phyloP scores from a whole-genome alignment of 305 asterid species.

The Striga hermonthica region DNA sequence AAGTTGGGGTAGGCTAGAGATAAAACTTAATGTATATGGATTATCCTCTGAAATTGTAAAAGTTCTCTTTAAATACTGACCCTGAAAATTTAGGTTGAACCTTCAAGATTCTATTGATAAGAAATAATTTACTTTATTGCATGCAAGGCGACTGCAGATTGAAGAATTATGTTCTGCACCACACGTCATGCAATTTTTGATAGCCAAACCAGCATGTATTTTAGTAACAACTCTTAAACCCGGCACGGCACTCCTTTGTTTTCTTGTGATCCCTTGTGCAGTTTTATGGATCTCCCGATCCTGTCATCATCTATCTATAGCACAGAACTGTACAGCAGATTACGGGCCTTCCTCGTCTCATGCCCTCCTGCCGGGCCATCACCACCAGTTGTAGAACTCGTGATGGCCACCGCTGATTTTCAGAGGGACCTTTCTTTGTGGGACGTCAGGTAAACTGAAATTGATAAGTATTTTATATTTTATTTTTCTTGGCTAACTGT shows the following conservation, averaged over 20 bases:
- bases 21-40: too few species aligned
- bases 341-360: slow-evolving; percentile 72
- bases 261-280: slow-evolving; percentile 35
- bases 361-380: slow-evolving; percentile 86
- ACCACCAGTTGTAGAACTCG: slow-evolving; percentile 69
- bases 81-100: too few species aligned
- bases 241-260: slow-evolving; percentile 24
- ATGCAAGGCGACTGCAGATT: not conserved
- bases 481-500: not conserved
- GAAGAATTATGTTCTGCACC: not conserved
- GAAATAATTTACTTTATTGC: not conserved
- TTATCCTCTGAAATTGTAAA: too few species aligned
- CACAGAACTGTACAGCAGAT: slow-evolving; percentile 69
- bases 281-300: slow-evolving; percentile 91
- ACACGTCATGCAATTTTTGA: too few species aligned
- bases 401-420: slow-evolving; percentile 82
- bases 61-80: too few species aligned
- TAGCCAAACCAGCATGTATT: not conserved
- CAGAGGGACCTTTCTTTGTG: slow-evolving; percentile 77
- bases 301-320: slow-evolving; percentile 84
- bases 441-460: slow-evolving; percentile 59
- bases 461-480: not conserved
- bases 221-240: not conserved
- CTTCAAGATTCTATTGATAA: not conserved
- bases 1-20: too few species aligned